These are phyloP conservation scores for Botrytis pseudocinerea DNA, from an alignment of 2,329 filamentous ascomycete species.

Conservation along the genomic window DNA sequence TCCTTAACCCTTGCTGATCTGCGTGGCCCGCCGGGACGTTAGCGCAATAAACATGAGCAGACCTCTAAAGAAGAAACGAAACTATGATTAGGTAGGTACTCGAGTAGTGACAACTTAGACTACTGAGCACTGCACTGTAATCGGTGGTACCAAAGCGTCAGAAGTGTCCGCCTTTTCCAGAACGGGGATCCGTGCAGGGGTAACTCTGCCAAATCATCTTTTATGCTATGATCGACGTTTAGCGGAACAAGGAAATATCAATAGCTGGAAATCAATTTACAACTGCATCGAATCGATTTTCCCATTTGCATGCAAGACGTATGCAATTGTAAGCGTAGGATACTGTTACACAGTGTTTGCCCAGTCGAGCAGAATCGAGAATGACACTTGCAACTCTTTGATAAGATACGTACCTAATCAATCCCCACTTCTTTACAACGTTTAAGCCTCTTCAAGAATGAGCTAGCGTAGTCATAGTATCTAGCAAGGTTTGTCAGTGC, in stretches of 20 bases:
- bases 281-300: not conserved
- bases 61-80: not conserved
- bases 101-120: not conserved
- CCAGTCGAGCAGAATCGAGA: not conserved
- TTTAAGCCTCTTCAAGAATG: not conserved
- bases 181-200: conserved; percentile 1
- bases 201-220: not conserved
- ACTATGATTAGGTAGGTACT: not conserved
- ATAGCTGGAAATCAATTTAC: not conserved
- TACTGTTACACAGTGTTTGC: not conserved
- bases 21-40: not conserved
- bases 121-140: not conserved
- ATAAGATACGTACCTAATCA: not conserved
- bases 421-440: not conserved
- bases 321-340: not conserved
- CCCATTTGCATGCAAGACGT: not conserved
- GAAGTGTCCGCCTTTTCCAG: not conserved
- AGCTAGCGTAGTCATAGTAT: not conserved
- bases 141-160: conserved; percentile 8
- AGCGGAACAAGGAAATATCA: not conserved
- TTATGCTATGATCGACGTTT: not conserved
- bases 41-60: not conserved
- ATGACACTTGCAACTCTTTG: not conserved
- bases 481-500: conserved; percentile 4
- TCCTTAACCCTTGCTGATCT: conserved; percentile 4